Evolutionary conservation across 441 rosid genomes (phyloP), one percentile per base, ranked within the genome.

Genomic region (Manihot esculenta): DNA sequence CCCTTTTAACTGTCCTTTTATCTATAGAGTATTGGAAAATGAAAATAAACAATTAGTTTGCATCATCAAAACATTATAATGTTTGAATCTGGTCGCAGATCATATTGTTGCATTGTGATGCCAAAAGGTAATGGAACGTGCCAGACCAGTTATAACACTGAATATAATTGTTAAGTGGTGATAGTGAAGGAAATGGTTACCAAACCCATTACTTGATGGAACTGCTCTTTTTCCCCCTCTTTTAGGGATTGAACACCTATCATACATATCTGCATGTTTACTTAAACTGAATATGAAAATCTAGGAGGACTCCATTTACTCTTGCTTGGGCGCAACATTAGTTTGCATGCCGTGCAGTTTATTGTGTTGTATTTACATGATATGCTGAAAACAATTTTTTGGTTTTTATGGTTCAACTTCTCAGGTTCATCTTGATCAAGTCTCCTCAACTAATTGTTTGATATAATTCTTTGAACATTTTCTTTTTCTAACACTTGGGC

Each of bases 401-500:
- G 15, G 44, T 24, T 68, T 15, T 20, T 54, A 14, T 47, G 35
- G 41, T 64, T 13, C 49, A 54, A 56, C 14, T 54, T 49, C 21
- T 49, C 54, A 3, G 54, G 21, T 49, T 49, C 54, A 14, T 18
- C 12, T 53, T n/a, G 57, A 53, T 53, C 26, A 21, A 20, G 57
- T 27, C 12, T 50, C 49, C 7, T 35, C 11, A 27, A 13, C 45
- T 72, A n/a, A 41, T 14, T 49, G 27, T 33, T 62, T 48, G 65
- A 56, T 75, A 14, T 45, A 49, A 71, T 27, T n/a, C 57, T 53
- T 53, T 55, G 12, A 55, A 10, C 35, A 20, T 55, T 53, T 23
- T 67, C 67, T 69, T 69, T 58, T 47, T 20, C 41, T 41, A 50
- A 35, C 72, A 61, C 35, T 68, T 76, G 57, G 71, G 17, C 66